Evolutionary conservation across 2,329 filamentous ascomycete species (phyloP), one percentile per base, ranked within the genome.

Genomic region (Bipolaris victoriae): DNA sequence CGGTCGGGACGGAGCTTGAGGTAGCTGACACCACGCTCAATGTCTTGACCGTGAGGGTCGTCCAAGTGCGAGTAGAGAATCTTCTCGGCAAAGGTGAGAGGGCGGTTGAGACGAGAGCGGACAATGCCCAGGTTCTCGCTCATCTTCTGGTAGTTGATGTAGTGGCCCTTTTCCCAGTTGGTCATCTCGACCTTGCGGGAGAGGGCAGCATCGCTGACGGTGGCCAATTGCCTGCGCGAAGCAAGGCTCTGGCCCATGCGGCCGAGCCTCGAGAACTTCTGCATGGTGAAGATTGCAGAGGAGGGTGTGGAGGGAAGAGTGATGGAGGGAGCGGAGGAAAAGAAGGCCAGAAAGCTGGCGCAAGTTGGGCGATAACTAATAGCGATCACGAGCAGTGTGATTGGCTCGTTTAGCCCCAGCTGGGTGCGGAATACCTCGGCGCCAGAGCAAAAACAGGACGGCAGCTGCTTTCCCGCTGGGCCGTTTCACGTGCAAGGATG

Each of bases 81-180:
- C 88, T 99, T 99, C 87, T 99, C 95, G 78, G 92, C 91, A 78
- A 89, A 97, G 71, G 92, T 95, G 72, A 99, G 87, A 69, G 95
- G 95, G 71, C 91, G 89, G 83, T 97, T 96, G 68, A 99, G 86
- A 74, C 95, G 89, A 72, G 83, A 80, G 76, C 95, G 91, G 70
- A 99, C 95, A 79, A 99, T 88, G 73, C 88, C 84, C 60, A 99
- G 87, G 86, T 97, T 98, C 84, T 98, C 93, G 72, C 90, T 92
- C 92, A 98, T 97, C 87, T 97, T 97, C 87, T 88, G 84, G 80
- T 99, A 99, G 86, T 97, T 97, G 86, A 98, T 97, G 85, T 92
- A 97, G 86, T 96, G 95, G 80, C 86, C 87, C 80, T 92, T 90
- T 82, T 99, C 95, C 85, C 88, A 92, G 83, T 92, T 97, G 85